Evolutionary conservation across 1,284 basidiomycete genomes (phyloP).

Genomic region (Naganishia albida): DNA sequence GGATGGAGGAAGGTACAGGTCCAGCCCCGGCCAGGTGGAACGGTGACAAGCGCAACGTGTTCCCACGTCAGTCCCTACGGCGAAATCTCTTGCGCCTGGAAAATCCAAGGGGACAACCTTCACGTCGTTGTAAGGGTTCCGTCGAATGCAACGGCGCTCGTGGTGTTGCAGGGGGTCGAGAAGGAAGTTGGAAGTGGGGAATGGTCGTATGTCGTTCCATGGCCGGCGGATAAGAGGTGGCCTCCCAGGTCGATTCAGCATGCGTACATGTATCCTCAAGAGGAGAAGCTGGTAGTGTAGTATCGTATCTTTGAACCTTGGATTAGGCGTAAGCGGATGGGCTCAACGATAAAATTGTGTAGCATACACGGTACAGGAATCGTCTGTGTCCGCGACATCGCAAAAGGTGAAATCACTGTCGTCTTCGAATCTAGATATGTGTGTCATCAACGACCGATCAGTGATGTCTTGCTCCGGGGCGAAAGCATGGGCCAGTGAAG

Average conservation of each 20-base stretch:
- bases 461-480: too few relatives aligned
- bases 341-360: too few relatives aligned
- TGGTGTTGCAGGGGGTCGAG: conserved; percentile 37
- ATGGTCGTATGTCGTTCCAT: conserved; percentile 35
- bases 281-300: conserved; percentile 10
- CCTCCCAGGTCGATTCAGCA: conserved; percentile 35
- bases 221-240: conserved; percentile 37
- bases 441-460: too few relatives aligned
- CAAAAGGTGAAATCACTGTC: too few relatives aligned
- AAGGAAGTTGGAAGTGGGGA: conserved; percentile 38
- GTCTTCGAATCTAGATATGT: too few relatives aligned
- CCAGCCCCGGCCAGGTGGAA: conserved; percentile 46
- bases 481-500: too few relatives aligned
- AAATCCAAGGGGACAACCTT: conserved; percentile 34
- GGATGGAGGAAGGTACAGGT: conserved; percentile 43
- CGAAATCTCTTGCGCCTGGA: conserved; percentile 35
- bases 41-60: conserved; percentile 40
- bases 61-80: conserved; percentile 28
- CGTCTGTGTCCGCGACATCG: too few relatives aligned
- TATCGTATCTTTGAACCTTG: too few relatives aligned
- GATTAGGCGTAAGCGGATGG: too few relatives aligned
- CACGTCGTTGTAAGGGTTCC: conserved; percentile 40
- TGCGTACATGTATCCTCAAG: conserved; percentile 7
- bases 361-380: too few relatives aligned
- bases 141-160: conserved; percentile 39